Evolutionary conservation across 352 stramenopile genomes (phyloP), one percentile per base, ranked within the genome.

Genomic region (Plasmopara muralis): DNA sequence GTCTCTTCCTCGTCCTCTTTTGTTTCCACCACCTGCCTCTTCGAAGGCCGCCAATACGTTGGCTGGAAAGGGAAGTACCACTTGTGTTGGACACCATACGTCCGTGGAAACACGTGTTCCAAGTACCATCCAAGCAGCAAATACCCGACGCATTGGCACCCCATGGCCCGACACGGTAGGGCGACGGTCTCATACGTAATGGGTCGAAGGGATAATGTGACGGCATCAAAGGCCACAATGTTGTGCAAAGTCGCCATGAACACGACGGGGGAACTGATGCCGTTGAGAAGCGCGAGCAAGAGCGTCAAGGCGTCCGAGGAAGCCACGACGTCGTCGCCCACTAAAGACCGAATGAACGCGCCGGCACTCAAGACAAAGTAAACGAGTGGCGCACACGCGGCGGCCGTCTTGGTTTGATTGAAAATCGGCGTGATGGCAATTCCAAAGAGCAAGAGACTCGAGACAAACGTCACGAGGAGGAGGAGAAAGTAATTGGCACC

Each of bases 121-220:
- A 98, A 69, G 64, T 98, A 98, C 75, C 78, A 96, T 3, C 85
- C 93, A 8, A 98, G 65, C 9, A 97, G 33, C 16, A 89, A 54
- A 51, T 97, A 98, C 6, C 91, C 67, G 18, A 87, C 20, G 28
- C 74, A 83, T 58, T 98, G 93, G 4, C 80, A 7, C 8, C 85
- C 33, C 68, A 98, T 89, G 30, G 86, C 70, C 18, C 63, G 20
- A 9, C 65, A 84, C 7, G 79, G 74, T 29, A 20, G 52, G 8
- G 57, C 60, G 4, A 93, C 56, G 0, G 73, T 78, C 3, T 44
- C 28, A 69, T 77, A 89, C 0, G 56, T 70, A 7, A 90, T 68
- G 0, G 68, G 57, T 15, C 74, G 70, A 9, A 78, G 46, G 0
- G 44, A 56, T 28, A 48, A 49, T 0, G 67, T 77, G 4, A 66